Conservation (phyloP, 208 protist species). For the Acanthamoeba healyi region DNA sequence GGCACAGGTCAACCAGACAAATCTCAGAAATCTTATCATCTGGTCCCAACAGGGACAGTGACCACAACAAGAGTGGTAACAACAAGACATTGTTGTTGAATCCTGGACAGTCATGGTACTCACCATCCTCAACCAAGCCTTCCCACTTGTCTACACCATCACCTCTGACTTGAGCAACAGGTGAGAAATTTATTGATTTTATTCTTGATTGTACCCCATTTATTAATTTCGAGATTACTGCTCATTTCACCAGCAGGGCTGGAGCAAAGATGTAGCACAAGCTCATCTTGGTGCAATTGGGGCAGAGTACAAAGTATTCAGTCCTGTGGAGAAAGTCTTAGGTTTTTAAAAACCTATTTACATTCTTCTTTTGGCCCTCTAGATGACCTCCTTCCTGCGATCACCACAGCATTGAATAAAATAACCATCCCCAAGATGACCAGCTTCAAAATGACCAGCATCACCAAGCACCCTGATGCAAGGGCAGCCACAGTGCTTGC, state of each 20-base stretch:
- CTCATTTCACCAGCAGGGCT: not conserved
- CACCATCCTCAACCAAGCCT: not conserved
- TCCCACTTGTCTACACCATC: constrained; percentile 5
- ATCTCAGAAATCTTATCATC: constrained; percentile 33
- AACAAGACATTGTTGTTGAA: constrained; percentile 14
- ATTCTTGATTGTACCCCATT: not conserved
- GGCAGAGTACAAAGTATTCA: too few species aligned
- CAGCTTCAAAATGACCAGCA: too few species aligned
- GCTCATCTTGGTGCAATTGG: too few species aligned
- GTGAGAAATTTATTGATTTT: constrained; percentile 19
- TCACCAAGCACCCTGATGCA: too few species aligned
- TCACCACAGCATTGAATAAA: too few species aligned
- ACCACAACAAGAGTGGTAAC: not conserved
- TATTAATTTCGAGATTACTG: not conserved
- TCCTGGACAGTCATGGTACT: not conserved
- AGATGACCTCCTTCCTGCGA: too few species aligned
- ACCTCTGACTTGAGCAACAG: constrained; percentile 5
- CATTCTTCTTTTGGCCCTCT: too few species aligned
- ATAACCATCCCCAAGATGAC: too few species aligned
- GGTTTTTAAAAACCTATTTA: too few species aligned
- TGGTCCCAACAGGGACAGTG: not conserved
- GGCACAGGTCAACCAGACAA: not conserved
- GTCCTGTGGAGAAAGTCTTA: too few species aligned
- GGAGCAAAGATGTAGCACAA: too few species aligned
- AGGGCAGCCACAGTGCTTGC: too few species aligned